Conservation (phyloP, 345 rosid species). For the Eucalyptus erythrocorys region DNA sequence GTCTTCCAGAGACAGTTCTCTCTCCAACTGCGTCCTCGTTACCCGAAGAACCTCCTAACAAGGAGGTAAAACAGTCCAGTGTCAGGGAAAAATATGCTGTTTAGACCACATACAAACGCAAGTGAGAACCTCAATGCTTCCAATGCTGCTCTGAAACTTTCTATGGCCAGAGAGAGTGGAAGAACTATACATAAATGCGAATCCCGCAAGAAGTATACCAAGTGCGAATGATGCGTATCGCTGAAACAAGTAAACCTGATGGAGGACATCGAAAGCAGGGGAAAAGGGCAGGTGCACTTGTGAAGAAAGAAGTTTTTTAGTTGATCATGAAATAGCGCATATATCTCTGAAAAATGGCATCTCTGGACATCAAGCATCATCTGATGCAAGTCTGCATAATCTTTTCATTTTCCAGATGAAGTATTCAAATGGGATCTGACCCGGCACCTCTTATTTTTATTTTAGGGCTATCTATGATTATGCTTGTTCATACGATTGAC, state of each 20-base stretch:
- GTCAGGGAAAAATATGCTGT: background rate
- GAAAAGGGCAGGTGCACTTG: background rate
- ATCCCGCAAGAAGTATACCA: background rate
- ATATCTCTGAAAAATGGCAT: background rate
- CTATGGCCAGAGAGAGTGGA: background rate
- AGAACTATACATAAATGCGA: background rate
- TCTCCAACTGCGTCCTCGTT: conserved; percentile 72
- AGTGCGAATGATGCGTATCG: background rate
- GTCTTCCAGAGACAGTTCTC: conserved; percentile 81
- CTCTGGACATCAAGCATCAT: background rate
- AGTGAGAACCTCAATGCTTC: background rate
- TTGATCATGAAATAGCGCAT: background rate
- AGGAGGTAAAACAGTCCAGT: background rate
- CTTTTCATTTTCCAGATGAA: background rate
- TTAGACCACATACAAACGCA: background rate
- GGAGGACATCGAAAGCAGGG: background rate
- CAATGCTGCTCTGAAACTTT: background rate
- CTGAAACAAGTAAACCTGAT: background rate
- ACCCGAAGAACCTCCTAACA: conserved; percentile 78
- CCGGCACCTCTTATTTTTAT: background rate
- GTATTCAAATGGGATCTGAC: background rate
- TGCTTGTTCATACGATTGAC: background rate
- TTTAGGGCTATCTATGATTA: background rate
- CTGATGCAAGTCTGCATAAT: background rate
- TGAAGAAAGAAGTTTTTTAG: background rate